phyloP scores from a whole-genome alignment of 1,284 basidiomycete genomes.

The Naganishia albida region DNA sequence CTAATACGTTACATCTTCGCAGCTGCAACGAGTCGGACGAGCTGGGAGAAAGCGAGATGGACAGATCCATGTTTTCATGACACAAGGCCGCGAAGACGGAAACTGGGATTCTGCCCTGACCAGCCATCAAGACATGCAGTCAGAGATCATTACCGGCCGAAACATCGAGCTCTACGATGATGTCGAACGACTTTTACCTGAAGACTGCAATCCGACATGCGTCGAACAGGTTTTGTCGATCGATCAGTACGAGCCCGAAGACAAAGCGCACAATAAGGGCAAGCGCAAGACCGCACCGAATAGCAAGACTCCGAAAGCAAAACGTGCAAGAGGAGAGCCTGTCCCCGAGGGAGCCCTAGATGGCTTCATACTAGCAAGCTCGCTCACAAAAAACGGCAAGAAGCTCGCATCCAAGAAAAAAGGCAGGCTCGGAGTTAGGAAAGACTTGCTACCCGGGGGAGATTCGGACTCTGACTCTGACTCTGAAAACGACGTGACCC shows the following conservation, averaged over 20 bases:
- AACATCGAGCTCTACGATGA: conserved; percentile 90
- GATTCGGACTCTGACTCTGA: conserved; percentile 15
- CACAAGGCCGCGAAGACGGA: conserved; percentile 84
- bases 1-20: conserved; percentile 3
- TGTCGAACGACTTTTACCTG: conserved; percentile 81
- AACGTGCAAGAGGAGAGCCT: conserved; percentile 41
- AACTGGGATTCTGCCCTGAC: conserved; percentile 90
- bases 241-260: conserved; percentile 42
- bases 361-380: conserved; percentile 51
- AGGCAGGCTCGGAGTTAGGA: conserved; percentile 19
- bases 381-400: conserved; percentile 41
- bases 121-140: conserved; percentile 85
- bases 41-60: conserved; percentile 93
- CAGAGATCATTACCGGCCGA: conserved; percentile 79
- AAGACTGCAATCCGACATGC: conserved; percentile 71
- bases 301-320: conserved; percentile 34
- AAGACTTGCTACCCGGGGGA: conserved; percentile 33
- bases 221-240: conserved; percentile 72
- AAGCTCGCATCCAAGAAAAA: conserved; percentile 35
- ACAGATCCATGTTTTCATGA: conserved; percentile 86
- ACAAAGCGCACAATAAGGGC: conserved; percentile 31
- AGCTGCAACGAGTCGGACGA: conserved; percentile 94
- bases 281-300: conserved; percentile 34
- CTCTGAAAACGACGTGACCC: conserved; percentile 7
- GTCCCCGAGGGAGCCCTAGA: conserved; percentile 48